Percentiles rank a stretch among this genome's conserved stretches.
phyloP scores from a whole-genome alignment of 2,329 filamentous ascomycete species.

The Clonostachys rhizophaga region DNA sequence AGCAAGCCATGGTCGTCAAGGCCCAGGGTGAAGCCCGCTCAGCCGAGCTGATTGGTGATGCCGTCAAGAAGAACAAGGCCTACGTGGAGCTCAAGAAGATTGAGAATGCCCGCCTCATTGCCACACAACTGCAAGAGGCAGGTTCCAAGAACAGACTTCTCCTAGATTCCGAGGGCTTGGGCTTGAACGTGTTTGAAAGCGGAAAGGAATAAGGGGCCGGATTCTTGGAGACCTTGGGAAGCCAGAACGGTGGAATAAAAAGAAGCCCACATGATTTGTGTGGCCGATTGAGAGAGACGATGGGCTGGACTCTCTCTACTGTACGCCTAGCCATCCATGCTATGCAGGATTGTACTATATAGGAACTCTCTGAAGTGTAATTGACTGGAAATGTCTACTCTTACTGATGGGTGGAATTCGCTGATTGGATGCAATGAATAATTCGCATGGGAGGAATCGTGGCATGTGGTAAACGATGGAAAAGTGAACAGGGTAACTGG shows the following conservation, averaged over 20 bases:
- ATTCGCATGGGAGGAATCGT: too few species aligned
- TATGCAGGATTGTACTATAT: too few species aligned
- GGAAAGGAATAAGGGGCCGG: constrained; percentile 21
- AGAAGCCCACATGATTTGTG: too few species aligned
- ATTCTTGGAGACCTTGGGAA: too few species aligned
- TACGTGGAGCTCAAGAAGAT: constrained; percentile 98
- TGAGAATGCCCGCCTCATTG: constrained; percentile 89
- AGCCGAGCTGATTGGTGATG: constrained; percentile 95
- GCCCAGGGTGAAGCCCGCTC: constrained; percentile 98
- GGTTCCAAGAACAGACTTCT: constrained; percentile 91
- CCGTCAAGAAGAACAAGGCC: constrained; percentile 98
- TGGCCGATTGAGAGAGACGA: too few species aligned
- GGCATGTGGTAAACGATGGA: too few species aligned
- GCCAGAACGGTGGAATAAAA: too few species aligned
- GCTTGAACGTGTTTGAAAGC: constrained; percentile 74
- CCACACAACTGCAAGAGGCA: constrained; percentile 78
- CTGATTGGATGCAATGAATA: too few species aligned
- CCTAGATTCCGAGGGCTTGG: constrained; percentile 85
- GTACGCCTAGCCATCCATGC: constrained; percentile 20
- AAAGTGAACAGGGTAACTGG: too few species aligned
- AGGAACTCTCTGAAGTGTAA: too few species aligned
- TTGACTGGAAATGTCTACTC: too few species aligned
- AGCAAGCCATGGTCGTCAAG: constrained; percentile 97
- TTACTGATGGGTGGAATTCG: too few species aligned
- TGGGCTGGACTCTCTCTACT: constrained; percentile 14